Conservation (phyloP, 208 protist species). For the Trypanosomatidae sp. region DNA sequence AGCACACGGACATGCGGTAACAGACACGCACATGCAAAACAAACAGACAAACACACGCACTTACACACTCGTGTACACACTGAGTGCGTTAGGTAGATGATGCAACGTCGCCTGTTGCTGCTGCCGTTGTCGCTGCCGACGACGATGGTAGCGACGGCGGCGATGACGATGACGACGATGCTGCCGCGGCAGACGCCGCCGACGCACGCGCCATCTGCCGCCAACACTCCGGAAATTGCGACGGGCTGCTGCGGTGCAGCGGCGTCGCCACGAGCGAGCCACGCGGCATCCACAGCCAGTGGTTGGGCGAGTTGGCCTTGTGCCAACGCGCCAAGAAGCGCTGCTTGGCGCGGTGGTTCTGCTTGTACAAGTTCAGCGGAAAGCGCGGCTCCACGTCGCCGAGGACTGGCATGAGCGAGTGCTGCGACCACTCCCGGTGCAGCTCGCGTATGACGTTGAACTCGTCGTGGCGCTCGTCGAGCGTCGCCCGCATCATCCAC, state of each 20-base stretch:
- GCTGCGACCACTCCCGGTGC: constrained; percentile 79
- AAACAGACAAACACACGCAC: too few relatives aligned
- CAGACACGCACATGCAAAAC: too few relatives aligned
- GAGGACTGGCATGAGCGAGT: constrained; percentile 79
- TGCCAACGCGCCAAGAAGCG: constrained; percentile 83
- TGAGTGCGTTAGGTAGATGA: too few relatives aligned
- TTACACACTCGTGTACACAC: too few relatives aligned
- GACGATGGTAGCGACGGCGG: too few relatives aligned
- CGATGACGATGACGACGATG: too few relatives aligned
- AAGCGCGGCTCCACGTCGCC: constrained; percentile 86
- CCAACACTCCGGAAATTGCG: constrained; percentile 77
- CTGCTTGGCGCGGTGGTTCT: constrained; percentile 72
- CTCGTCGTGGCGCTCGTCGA: constrained; percentile 42
- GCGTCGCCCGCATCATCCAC: constrained; percentile 86
- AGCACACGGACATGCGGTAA: too few relatives aligned
- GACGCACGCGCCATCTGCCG: constrained; percentile 25
- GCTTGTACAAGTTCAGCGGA: constrained; percentile 81
- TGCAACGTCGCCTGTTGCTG: too few relatives aligned
- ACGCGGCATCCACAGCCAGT: constrained; percentile 83
- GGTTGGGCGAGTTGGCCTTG: constrained; percentile 77
- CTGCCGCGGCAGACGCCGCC: too few relatives aligned
- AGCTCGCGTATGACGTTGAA: constrained; percentile 67
- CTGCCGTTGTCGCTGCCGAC: too few relatives aligned
- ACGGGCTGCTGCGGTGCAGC: constrained; percentile 42
- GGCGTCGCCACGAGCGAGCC: constrained; percentile 32